phyloP scores from a whole-genome alignment of 1,139 yeast species.

The Debaryomyces psychrophilus region DNA sequence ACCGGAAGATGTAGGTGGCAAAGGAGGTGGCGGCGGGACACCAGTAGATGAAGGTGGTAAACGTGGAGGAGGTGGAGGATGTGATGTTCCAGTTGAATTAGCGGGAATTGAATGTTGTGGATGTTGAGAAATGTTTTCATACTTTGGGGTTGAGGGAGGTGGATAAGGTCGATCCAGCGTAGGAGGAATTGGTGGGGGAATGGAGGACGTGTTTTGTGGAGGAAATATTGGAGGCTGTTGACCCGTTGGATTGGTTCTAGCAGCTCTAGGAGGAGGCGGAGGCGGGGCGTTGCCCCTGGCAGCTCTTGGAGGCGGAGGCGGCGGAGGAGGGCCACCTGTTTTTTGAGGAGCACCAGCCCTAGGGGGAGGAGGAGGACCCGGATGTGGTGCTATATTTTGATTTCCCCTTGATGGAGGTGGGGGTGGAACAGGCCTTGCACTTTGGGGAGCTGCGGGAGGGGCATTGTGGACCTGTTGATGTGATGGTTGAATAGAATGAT shows the following conservation, averaged over 20 bases:
- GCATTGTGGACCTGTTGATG: constrained; percentile 9
- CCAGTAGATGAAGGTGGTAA: constrained; percentile 5
- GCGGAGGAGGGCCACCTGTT: constrained; percentile 27
- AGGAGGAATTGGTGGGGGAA: constrained; percentile 23
- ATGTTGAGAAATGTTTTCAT: background rate
- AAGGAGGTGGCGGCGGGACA: constrained; percentile 21
- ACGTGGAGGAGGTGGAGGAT: constrained; percentile 21
- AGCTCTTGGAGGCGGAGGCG: constrained; percentile 29
- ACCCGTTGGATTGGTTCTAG: constrained; percentile 21
- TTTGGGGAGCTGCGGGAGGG: constrained; percentile 25
- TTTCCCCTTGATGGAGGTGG: constrained; percentile 26
- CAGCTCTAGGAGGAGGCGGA: constrained; percentile 18
- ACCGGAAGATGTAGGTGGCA: constrained; percentile 11
- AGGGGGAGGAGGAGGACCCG: constrained; percentile 32
- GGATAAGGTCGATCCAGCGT: constrained; percentile 22
- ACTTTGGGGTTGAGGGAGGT: constrained; percentile 16
- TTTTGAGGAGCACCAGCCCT: constrained; percentile 30
- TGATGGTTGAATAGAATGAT: constrained; percentile 8
- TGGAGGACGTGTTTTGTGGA: constrained; percentile 14
- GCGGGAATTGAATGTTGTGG: background rate
- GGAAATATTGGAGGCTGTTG: constrained; percentile 22
- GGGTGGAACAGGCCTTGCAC: constrained; percentile 24
- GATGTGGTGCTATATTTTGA: constrained; percentile 19
- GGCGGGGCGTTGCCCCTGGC: constrained; percentile 17
- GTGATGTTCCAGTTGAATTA: constrained; percentile 7